Base-by-base conservation (phyloP, 2,329 filamentous ascomycete species). In the Cladophialophora immunda region DNA sequence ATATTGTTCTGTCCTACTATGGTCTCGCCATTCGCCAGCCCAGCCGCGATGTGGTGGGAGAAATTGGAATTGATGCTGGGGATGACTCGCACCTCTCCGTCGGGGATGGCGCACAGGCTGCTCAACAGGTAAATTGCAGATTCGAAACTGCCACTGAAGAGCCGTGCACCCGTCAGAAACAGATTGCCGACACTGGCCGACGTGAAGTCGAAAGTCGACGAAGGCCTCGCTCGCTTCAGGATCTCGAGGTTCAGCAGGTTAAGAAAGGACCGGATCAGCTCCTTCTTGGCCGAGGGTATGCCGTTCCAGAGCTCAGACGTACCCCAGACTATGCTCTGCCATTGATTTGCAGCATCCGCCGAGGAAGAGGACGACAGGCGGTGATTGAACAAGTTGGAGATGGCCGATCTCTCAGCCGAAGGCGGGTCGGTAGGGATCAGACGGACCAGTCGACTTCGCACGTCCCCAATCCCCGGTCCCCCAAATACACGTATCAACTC, bases 51-150 rank as follows among this genome's bases (percentile, higher is more conserved):
- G 78, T 98, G 94, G 74, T 97, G 92, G 0, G 92, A 92, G 81
- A 97, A 97, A 78, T 97, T 98, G 69, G 91, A 93, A 82, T 97
- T 97, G 73, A 98, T 92, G 3, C 92, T 93, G 0, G 94, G 95
- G 17, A 98, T 87, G 0, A 97, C 93, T 0, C 89, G 86, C 5
- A 95, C 88, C 59, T 89, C 85, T 52, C 82, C 80, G 11, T 87
- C 85, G 0, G 93, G 91, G 0, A 98, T 91, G n/a, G 88, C 88
- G 75, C 94, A 97, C 70, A 97, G 92, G 72, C 90, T 91, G 58
- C 91, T 91, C 4, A 98, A 85, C 1, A 98, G 86, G 76, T 97
- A 97, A 69, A 98, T 95, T 50, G 93, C 92, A 6, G 91, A 92
- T 78, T 98, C 95, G 71, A 98, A 94, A 66, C 91, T 94, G 34